Evolutionary conservation across 441 rosid genomes (phyloP).

Genomic region (Biscutella laevigata): DNA sequence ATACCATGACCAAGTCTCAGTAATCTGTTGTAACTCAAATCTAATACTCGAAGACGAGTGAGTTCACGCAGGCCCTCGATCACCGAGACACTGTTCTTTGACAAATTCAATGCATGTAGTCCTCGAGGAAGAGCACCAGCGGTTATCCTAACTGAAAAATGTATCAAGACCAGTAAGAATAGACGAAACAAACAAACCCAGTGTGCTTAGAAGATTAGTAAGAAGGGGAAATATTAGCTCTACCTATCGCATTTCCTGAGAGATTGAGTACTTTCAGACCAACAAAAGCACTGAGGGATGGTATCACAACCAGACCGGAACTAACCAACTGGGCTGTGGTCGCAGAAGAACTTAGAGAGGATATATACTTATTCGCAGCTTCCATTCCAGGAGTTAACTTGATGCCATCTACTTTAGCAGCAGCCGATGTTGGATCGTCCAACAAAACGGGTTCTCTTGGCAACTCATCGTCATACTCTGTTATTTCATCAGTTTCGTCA

Average conservation of each 20-base stretch:
- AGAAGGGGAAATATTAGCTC: slow-evolving; percentile 12
- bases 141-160: slow-evolving; percentile 53
- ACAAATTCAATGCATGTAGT: slow-evolving; percentile 60
- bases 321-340: slow-evolving; percentile 68
- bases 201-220: slow-evolving; percentile 5
- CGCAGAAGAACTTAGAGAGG: slow-evolving; percentile 56
- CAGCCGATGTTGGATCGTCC: slow-evolving; percentile 23
- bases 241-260: slow-evolving; percentile 81
- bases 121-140: slow-evolving; percentile 94
- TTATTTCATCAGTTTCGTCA: slow-evolving; percentile 40
- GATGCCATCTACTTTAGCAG: slow-evolving; percentile 36
- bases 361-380: slow-evolving; percentile 65
- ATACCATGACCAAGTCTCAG: slow-evolving; percentile 86
- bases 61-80: slow-evolving; percentile 91
- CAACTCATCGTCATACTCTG: slow-evolving; percentile 23
- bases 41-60: slow-evolving; percentile 77
- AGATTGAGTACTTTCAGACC: slow-evolving; percentile 78
- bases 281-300: slow-evolving; percentile 65
- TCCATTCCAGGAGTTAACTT: slow-evolving; percentile 57
- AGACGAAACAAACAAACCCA: background rate
- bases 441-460: slow-evolving; percentile 26
- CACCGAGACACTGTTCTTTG: too few relatives aligned
- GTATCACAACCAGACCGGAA: slow-evolving; percentile 62
- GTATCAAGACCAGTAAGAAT: slow-evolving; percentile 2
- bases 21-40: slow-evolving; percentile 84